These are phyloP conservation scores for Hirschioporus abietinus DNA, from an alignment of 768 basidiomycete species.

Conservation along the genomic window DNA sequence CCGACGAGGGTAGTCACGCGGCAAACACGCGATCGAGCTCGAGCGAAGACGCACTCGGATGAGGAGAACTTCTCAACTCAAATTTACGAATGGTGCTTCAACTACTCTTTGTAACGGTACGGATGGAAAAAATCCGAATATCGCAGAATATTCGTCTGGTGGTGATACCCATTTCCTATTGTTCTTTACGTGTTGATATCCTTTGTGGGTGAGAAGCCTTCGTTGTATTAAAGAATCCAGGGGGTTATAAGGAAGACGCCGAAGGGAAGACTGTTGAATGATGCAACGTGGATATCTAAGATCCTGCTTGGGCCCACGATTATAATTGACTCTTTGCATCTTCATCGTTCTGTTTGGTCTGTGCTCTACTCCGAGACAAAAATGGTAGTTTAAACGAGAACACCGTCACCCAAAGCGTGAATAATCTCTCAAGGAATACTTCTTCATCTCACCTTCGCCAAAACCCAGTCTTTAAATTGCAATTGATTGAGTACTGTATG, in stretches of 20 bases:
- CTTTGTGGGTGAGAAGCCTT: neutral
- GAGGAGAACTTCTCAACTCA: neutral
- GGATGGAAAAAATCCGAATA: neutral
- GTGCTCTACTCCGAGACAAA: neutral
- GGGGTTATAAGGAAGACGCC: neutral
- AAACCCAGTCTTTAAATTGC: neutral
- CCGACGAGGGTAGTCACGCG: neutral
- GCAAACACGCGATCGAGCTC: neutral
- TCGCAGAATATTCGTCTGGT: neutral
- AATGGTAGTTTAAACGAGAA: neutral
- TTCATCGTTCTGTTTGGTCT: neutral
- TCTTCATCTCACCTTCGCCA: neutral
- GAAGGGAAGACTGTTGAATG: neutral
- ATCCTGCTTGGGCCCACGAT: neutral
- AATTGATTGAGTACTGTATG: neutral
- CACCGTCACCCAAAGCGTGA: neutral
- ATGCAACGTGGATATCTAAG: neutral
- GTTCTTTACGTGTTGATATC: neutral
- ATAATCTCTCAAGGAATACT: neutral
- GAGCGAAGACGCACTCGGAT: neutral
- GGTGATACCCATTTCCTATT: neutral
- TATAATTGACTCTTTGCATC: neutral
- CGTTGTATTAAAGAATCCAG: neutral
- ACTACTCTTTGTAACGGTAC: neutral
- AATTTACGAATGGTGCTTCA: neutral